Evolutionary conservation across 1,284 basidiomycete species (phyloP), one percentile per base, ranked within the genome.

Genomic region (Erythrobasidium hasegawianum): DNA sequence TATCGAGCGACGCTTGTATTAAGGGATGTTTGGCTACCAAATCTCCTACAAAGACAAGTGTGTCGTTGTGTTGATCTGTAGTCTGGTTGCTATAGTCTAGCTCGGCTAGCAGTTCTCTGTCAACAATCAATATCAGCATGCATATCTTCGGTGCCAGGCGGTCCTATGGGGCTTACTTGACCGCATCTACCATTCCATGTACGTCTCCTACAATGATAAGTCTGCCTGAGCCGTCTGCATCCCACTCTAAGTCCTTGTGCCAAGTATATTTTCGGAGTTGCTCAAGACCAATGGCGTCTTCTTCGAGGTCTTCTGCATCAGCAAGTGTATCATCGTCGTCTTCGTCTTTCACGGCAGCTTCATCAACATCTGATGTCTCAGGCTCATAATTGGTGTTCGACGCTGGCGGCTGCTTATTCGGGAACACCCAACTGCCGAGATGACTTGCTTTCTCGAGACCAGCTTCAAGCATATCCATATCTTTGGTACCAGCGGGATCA

Each of bases 11-110:
- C 18, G 84, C 83, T 16, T 62, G 24, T 41, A 72, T 61, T 2
- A 67, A 41, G 0, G 82, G 76, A 10, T 85, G 86, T 76, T 89
- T 93, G 16, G 87, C 81, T 20, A 89, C 74, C 24, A 93, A 80
- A 75, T 96, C 92, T 11, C 92, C 92, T 27, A 86, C 81, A 72
- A 90, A 87, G 26, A 95, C 79, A 33, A 96, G 79, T 1, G 81
- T 82, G 74, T 94, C 90, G 13, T 80, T 79, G 38, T 58, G 62
- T 27, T 20, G 26, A 18, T 33, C 24, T 18, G 62, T 57, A 29
- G 47, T 43, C 1, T 76, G 70, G 0, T 83, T 78, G 39, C 84
- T 74, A 75, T 87, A 93, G 1, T 81, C 78, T 29, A 89, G 68
- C 70, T 84, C 81, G 16, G 78, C 68, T 27, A 93, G 80, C 2